Base-by-base conservation (phyloP, 2,329 filamentous ascomycete genomes). In the Pseudopyrenochaeta lycopersici region DNA sequence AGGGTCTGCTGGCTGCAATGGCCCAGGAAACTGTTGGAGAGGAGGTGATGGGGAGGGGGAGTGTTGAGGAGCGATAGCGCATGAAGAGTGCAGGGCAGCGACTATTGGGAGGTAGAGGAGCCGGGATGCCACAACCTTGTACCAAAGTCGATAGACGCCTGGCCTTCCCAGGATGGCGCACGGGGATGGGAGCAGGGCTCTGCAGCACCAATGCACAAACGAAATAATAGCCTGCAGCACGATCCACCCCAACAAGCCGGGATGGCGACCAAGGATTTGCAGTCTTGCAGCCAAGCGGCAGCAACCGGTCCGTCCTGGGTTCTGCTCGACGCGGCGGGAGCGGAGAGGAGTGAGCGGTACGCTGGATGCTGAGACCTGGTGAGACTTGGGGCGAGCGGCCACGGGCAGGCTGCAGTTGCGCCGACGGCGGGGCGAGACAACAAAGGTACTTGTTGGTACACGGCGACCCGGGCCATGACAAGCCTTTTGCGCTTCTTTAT, bases 11-110 rank as follows among this genome's bases (percentile, higher is more conserved):
- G 68, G 70, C 72, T 68, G 64, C 68, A 67, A 66, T 64, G 62
- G 69, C 70, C 69, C 62, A 60, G 64, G 56, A 54, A 64, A 63
- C 54, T 62, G 63, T 56, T 64, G 64, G 64, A 59, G 64, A 62
- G 56, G 51, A 62, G 58, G 56, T 55, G 60, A 46, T 40, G 46
- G 46, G 60, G 50, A 50, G 56, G 56, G 53, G 60, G 59, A 64
- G 62, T 72, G 70, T 72, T 73, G 72, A 68, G 72, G 54, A 62
- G 61, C 63, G 63, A 65, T 69, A 66, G 68, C 64, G 67, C 64
- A 65, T 56, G 57, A 57, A 56, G 53, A 58, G 63, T 64, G 65
- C 65, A 67, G 69, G 64, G 55, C 58, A 42, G 66, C 64, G 68
- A 64, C 64, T 71, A 71, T 71, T 70, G 68, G 66, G 57, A 63